Evolutionary conservation across 2,329 filamentous ascomycete species (phyloP).

Genomic region (Fusarium nodosum): DNA sequence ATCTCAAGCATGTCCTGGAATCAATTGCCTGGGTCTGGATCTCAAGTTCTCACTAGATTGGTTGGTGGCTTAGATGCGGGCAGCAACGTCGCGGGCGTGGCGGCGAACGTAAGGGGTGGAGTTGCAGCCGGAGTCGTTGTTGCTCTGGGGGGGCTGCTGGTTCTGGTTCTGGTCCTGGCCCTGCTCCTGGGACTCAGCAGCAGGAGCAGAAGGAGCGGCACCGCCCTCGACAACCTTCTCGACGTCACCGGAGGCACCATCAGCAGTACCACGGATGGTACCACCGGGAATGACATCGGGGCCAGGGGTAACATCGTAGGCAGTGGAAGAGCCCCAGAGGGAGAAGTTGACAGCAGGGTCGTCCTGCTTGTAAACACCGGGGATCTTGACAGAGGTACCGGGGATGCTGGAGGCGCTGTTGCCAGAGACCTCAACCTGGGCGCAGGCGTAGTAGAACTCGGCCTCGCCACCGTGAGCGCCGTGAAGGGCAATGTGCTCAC

Average conservation of each 20-base stretch:
- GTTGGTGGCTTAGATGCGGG: neutral
- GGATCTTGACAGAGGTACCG: conserved; percentile 22
- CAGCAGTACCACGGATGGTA: conserved; percentile 24
- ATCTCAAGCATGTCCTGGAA: neutral
- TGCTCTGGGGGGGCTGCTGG: neutral
- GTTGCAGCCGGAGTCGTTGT: neutral
- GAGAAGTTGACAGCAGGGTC: conserved; percentile 27
- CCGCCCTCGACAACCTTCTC: conserved; percentile 18
- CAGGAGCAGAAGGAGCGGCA: conserved; percentile 2
- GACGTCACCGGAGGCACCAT: conserved; percentile 13
- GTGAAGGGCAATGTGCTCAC: conserved; percentile 41
- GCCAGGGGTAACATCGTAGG: conserved; percentile 18
- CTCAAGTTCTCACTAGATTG: neutral
- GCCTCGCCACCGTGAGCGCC: conserved; percentile 38
- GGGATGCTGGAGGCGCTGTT: conserved; percentile 23
- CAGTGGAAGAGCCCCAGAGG: conserved; percentile 17
- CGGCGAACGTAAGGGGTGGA: conserved; percentile 15
- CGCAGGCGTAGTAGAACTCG: conserved; percentile 43
- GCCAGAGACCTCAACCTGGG: conserved; percentile 36
- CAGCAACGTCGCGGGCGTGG: conserved; percentile 12
- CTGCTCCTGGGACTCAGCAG: conserved; percentile 8
- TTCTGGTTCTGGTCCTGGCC: neutral
- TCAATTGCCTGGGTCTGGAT: neutral
- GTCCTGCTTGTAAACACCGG: conserved; percentile 28
- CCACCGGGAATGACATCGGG: conserved; percentile 27